Evolutionary conservation across 2,329 filamentous ascomycete genomes (phyloP).

Genomic region (Colletotrichum sp.): DNA sequence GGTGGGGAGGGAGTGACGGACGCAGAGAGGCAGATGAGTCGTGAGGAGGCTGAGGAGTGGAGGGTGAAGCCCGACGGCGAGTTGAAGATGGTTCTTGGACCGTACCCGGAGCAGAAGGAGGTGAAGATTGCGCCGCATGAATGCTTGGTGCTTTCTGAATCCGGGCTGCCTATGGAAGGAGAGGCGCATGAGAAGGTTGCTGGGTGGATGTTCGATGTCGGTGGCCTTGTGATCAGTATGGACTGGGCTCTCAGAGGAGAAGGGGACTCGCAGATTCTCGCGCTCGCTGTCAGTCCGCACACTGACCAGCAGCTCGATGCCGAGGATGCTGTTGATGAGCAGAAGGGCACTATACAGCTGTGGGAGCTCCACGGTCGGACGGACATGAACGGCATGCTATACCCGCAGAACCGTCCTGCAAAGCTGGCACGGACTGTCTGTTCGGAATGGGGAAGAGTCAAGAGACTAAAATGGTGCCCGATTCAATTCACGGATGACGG

Average conservation of each 20-base stretch:
- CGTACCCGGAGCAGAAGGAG: constrained; percentile 32
- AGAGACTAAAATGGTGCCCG: constrained; percentile 60
- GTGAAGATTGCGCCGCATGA: constrained; percentile 30
- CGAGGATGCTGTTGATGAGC: constrained; percentile 43
- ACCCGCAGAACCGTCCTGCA: constrained; percentile 39
- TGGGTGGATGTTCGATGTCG: constrained; percentile 61
- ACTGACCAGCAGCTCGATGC: constrained; percentile 51
- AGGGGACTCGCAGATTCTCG: constrained; percentile 51
- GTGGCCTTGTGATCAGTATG: constrained; percentile 57
- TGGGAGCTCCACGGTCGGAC: constrained; percentile 49
- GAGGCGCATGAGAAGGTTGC: constrained; percentile 28
- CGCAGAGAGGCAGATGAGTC: constrained; percentile 1
- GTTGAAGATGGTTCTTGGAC: constrained; percentile 39
- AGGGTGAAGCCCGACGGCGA: constrained; percentile 25
- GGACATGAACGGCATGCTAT: constrained; percentile 31
- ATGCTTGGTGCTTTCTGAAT: constrained; percentile 28
- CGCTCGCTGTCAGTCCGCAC: constrained; percentile 55
- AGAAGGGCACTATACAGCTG: constrained; percentile 55
- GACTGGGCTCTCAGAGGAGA: constrained; percentile 53
- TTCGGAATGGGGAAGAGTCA: constrained; percentile 55
- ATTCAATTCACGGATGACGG: constrained; percentile 35
- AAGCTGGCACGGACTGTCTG: constrained; percentile 49
- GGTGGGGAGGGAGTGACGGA: not conserved
- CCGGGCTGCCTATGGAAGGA: constrained; percentile 31
- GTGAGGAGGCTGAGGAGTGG: constrained; percentile 33